These are phyloP conservation scores for Phragmites australis DNA, from an alignment of 176 grass and related monocot species.

Conservation along the genomic window DNA sequence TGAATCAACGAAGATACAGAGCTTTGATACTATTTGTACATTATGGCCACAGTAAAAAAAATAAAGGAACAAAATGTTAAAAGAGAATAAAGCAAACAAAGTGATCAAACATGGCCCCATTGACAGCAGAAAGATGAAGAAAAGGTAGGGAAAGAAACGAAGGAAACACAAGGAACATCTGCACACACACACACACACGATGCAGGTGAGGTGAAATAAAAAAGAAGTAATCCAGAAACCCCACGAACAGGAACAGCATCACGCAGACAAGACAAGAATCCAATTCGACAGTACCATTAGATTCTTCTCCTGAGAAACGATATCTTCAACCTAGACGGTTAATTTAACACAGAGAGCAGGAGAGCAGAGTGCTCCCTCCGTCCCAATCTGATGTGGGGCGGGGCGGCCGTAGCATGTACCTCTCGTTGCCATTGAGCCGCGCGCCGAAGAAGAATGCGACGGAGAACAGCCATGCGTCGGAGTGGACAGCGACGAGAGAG, in stretches of 20 bases:
- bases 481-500: conserved; percentile 58
- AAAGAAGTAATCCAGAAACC: conserved; percentile 29
- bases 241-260: conserved; percentile 6
- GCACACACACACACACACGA: conserved; percentile 27
- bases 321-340: background rate
- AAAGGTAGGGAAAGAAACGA: background rate
- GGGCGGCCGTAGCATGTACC: conserved; percentile 20
- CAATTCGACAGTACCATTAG: background rate
- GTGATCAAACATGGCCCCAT: conserved; percentile 32
- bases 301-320: no score
- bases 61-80: background rate
- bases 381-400: background rate
- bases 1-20: background rate
- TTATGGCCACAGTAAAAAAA: background rate
- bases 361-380: background rate
- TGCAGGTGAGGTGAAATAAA: conserved; percentile 35
- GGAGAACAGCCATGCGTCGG: conserved; percentile 57
- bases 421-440: conserved; percentile 55
- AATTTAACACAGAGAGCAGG: background rate
- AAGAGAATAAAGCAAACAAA: background rate
- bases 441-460: conserved; percentile 58
- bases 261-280: conserved; percentile 8
- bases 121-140: background rate
- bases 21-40: background rate
- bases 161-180: conserved; percentile 39